A percentile compares a stretch with the other conserved stretches of the same genome.
These are phyloP conservation scores for Xylaria sp. DNA, from an alignment of 2,329 filamentous ascomycete species.

Conservation along the genomic window DNA sequence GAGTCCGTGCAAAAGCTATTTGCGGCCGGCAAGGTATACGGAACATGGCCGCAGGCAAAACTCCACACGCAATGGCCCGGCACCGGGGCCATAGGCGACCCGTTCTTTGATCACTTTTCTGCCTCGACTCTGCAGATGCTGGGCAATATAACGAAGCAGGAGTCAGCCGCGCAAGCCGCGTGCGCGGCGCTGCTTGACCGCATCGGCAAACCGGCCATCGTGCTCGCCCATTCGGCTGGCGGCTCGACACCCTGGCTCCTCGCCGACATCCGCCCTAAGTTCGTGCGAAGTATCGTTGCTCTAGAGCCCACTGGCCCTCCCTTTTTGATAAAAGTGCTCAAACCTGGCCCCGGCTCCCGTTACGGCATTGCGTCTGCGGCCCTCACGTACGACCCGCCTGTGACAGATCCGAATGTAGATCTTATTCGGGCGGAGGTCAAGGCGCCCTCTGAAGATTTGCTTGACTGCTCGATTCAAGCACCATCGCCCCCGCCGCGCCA, in stretches of 20 bases:
- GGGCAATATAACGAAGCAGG: constrained; percentile 48
- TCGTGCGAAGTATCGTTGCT: constrained; percentile 55
- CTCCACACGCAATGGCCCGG: constrained; percentile 58
- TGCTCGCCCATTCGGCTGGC: constrained; percentile 59
- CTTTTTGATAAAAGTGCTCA: constrained; percentile 55
- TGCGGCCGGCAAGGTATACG: constrained; percentile 46
- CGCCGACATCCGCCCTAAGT: constrained; percentile 53
- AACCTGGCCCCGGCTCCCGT: constrained; percentile 47
- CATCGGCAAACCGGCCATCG: constrained; percentile 54
- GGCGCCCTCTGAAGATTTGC: constrained; percentile 38
- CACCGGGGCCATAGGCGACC: constrained; percentile 52
- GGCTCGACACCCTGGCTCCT: constrained; percentile 55
- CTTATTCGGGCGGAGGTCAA: constrained; percentile 47
- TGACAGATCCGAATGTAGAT: constrained; percentile 50
- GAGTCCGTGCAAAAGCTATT: constrained; percentile 52
- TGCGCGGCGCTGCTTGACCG: constrained; percentile 55
- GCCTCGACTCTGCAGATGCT: constrained; percentile 53
- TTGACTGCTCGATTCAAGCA: constrained; percentile 51
- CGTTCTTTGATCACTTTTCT: constrained; percentile 55
- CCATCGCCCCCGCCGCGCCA: constrained; percentile 43
- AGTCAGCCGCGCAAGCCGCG: constrained; percentile 52
- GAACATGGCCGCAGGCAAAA: constrained; percentile 53
- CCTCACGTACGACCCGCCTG: constrained; percentile 58
- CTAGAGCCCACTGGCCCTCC: constrained; percentile 61
- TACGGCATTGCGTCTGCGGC: constrained; percentile 62